phyloP scores from a whole-genome alignment of 2,329 filamentous ascomycete species.

The Allantophomopsis cytisporea region DNA sequence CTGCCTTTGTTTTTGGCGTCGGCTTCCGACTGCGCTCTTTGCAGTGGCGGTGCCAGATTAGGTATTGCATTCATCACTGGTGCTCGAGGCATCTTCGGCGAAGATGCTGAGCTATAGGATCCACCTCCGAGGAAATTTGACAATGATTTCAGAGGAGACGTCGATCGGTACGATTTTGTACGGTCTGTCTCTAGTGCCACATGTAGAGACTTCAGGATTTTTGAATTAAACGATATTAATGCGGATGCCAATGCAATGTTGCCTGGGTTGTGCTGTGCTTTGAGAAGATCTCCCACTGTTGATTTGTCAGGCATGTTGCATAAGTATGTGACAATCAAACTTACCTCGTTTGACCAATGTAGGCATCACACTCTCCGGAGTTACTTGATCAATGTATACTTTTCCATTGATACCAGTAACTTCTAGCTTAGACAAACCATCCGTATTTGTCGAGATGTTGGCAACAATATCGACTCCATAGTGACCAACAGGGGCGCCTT shows the following conservation, averaged over 20 bases:
- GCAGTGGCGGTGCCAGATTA: slow-evolving; percentile 16
- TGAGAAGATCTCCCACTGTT: slow-evolving; percentile 58
- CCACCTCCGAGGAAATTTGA: slow-evolving; percentile 61
- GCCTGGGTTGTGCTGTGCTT: slow-evolving; percentile 52
- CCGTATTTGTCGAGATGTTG: slow-evolving; percentile 37
- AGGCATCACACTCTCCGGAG: slow-evolving; percentile 57
- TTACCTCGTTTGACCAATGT: slow-evolving; percentile 62
- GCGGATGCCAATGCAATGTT: slow-evolving; percentile 52
- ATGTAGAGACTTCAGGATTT: slow-evolving; percentile 58
- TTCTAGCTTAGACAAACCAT: slow-evolving; percentile 38
- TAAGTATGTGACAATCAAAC: slow-evolving; percentile 19
- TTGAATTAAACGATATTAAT: slow-evolving; percentile 65
- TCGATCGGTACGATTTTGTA: slow-evolving; percentile 54
- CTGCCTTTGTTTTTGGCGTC: too few species aligned
- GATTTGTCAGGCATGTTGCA: slow-evolving; percentile 8
- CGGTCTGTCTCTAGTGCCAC: slow-evolving; percentile 50
- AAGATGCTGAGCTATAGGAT: slow-evolving; percentile 23
- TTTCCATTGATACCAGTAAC: slow-evolving; percentile 54
- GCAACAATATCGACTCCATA: slow-evolving; percentile 61
- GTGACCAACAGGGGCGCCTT: slow-evolving; percentile 50
- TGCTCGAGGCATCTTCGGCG: slow-evolving; percentile 15
- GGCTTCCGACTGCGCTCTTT: slow-evolving; percentile 14
- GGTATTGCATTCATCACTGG: slow-evolving; percentile 26
- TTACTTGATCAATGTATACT: slow-evolving; percentile 61
- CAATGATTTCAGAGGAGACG: slow-evolving; percentile 84